A percentile compares a stretch with the other conserved stretches of the same genome.
These are phyloP conservation scores for Infundibulicybe gibba DNA, from an alignment of 768 basidiomycete genomes.

Conservation along the genomic window DNA sequence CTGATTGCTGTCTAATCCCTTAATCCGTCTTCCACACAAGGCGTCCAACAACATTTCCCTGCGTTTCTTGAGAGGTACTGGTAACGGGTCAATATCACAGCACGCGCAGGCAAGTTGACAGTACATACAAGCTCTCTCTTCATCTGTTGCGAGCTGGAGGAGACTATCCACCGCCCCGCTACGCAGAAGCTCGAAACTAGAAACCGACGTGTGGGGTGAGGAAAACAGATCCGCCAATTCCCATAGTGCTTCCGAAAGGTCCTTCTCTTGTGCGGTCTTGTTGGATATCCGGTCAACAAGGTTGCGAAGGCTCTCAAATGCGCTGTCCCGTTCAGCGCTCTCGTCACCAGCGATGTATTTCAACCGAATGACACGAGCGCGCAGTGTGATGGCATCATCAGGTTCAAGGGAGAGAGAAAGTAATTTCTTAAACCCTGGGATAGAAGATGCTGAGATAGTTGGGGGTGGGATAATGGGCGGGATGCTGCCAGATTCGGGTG, in stretches of 20 bases:
- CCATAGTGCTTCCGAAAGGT: conserved; percentile 55
- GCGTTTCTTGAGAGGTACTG: conserved; percentile 64
- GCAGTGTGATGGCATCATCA: conserved; percentile 87
- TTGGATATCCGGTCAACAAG: conserved; percentile 65
- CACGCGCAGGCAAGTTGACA: conserved; percentile 4
- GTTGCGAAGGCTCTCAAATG: conserved; percentile 58
- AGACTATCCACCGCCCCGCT: conserved; percentile 90
- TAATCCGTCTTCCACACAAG: conserved; percentile 56
- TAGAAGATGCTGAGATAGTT: conserved; percentile 32
- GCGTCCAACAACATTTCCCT: conserved; percentile 79
- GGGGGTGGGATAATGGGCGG: conserved; percentile 30
- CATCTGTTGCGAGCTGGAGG: conserved; percentile 75
- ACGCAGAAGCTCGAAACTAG: conserved; percentile 93
- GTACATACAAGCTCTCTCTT: conserved; percentile 52
- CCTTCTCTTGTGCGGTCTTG: conserved; percentile 55
- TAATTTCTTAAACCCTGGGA: conserved; percentile 68
- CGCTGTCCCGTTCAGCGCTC: conserved; percentile 52
- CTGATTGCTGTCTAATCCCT: conserved; percentile 38
- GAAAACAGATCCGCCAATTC: conserved; percentile 82
- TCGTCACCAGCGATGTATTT: conserved; percentile 66
- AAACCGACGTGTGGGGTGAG: conserved; percentile 73
- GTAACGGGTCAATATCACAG: not conserved
- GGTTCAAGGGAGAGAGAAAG: conserved; percentile 71
- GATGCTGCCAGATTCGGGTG: conserved; percentile 34
- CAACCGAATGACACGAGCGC: conserved; percentile 87